These are phyloP conservation scores for Diplodia scrobiculata DNA, from an alignment of 2,329 filamentous ascomycete species.

Conservation along the genomic window DNA sequence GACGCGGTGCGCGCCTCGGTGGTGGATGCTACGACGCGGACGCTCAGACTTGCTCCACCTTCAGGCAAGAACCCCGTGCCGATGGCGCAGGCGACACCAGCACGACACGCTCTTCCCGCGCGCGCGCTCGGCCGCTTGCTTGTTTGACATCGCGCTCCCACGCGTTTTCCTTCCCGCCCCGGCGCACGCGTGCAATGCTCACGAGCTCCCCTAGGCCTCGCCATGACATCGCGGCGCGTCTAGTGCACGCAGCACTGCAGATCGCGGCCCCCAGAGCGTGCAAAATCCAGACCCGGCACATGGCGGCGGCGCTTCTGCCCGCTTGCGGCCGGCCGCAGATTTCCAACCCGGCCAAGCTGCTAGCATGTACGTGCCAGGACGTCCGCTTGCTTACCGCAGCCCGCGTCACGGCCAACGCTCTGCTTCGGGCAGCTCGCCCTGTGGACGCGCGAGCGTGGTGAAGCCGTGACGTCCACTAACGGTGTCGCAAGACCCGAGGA, in stretches of 20 bases:
- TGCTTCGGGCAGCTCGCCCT: constrained; percentile 1
- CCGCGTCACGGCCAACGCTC: constrained; percentile 9
- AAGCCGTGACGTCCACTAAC: neutral
- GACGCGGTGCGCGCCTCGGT: constrained; percentile 29
- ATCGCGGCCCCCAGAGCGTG: constrained; percentile 20
- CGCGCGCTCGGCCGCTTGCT: neutral
- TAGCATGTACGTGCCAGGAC: neutral
- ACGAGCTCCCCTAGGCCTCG: neutral
- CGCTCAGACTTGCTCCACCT: constrained; percentile 28
- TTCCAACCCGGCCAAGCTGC: neutral
- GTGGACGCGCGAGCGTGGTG: neutral
- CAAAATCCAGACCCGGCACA: constrained; percentile 12
- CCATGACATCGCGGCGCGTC: constrained; percentile 22
- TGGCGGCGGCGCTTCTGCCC: constrained; percentile 8
- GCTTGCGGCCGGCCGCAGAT: constrained; percentile 6
- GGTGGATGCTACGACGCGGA: constrained; percentile 26
- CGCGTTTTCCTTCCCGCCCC: neutral
- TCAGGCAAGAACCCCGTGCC: constrained; percentile 21
- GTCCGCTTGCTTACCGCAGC: constrained; percentile 4
- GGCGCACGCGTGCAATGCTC: neutral
- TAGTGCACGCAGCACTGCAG: constrained; percentile 19
- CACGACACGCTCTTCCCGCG: neutral
- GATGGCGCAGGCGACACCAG: constrained; percentile 5
- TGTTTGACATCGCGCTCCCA: neutral
- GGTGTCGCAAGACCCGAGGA: neutral